Evolutionary conservation across 192 early-diverging fungal genomes (phyloP).

Genomic region (Dimargaris verticillata): DNA sequence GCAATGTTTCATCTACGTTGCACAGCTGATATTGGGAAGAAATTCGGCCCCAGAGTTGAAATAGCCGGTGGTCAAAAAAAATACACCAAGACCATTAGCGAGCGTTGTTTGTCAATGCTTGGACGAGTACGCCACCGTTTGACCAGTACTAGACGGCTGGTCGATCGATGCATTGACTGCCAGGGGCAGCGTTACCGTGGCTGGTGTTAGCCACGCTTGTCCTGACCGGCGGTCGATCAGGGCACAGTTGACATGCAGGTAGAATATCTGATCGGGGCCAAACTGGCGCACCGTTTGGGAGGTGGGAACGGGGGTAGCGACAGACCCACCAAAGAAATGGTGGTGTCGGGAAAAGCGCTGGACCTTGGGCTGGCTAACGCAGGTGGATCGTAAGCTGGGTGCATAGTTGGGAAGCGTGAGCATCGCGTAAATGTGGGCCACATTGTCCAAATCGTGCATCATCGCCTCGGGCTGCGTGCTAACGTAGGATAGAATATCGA

Average conservation of each 20-base stretch:
- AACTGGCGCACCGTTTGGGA: neutral
- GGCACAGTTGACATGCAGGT: neutral
- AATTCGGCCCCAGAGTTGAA: too few species aligned
- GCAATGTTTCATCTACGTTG: too few species aligned
- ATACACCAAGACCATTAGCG: too few species aligned
- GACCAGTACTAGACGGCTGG: too few species aligned
- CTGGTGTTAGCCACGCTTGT: too few species aligned
- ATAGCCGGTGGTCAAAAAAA: too few species aligned
- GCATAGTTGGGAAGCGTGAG: neutral
- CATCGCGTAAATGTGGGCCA: neutral
- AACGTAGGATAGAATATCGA: conserved; percentile 1
- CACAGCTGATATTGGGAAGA: too few species aligned
- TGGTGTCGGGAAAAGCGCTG: neutral
- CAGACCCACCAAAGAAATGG: neutral
- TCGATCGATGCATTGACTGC: too few species aligned
- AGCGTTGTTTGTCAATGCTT: too few species aligned
- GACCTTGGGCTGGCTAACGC: neutral
- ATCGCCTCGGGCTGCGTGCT: neutral
- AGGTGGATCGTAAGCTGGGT: neutral
- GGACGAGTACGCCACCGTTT: too few species aligned
- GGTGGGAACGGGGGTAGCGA: neutral
- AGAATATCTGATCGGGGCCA: neutral
- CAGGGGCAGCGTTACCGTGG: too few species aligned
- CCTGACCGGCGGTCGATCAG: too few species aligned
- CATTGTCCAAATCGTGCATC: neutral